Evolutionary conservation across 257 asterid genomes (phyloP).

Genomic region (Solanum phureja): DNA sequence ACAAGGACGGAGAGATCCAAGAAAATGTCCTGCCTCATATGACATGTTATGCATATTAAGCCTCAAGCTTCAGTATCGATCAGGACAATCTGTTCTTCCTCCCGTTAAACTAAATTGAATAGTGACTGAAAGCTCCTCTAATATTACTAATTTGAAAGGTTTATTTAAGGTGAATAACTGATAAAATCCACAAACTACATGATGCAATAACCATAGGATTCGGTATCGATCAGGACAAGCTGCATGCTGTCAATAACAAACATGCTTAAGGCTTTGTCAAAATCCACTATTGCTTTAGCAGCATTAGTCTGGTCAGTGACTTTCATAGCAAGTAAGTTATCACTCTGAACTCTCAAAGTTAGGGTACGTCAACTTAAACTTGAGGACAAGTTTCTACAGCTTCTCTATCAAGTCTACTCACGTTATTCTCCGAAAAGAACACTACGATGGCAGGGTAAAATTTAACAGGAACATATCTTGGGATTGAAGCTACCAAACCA

Average conservation of each 20-base stretch:
- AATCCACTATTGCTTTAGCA: not conserved
- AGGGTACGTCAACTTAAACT: not conserved
- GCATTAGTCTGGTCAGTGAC: not conserved
- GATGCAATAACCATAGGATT: not conserved
- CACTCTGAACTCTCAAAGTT: not conserved
- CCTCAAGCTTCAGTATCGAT: conserved; percentile 55
- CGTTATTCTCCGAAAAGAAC: not conserved
- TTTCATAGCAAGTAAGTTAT: not conserved
- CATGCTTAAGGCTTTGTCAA: not conserved
- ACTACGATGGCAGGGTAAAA: not conserved
- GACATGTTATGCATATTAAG: conserved; percentile 73
- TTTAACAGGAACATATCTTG: not conserved
- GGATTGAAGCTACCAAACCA: not conserved
- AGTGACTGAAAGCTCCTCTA: not conserved
- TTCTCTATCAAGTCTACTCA: not conserved
- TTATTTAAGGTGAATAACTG: not conserved
- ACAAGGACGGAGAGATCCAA: not conserved
- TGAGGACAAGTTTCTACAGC: not conserved
- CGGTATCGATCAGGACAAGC: not conserved
- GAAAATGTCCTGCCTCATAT: conserved; percentile 47
- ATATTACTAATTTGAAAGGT: not conserved
- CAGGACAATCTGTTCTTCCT: conserved; percentile 38
- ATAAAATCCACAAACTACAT: not conserved
- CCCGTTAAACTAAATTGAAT: conserved; percentile 36
- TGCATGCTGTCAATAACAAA: not conserved